Evolutionary conservation across 176 grass and related monocot genomes (phyloP).

Genomic region (Pontederia paniculata): DNA sequence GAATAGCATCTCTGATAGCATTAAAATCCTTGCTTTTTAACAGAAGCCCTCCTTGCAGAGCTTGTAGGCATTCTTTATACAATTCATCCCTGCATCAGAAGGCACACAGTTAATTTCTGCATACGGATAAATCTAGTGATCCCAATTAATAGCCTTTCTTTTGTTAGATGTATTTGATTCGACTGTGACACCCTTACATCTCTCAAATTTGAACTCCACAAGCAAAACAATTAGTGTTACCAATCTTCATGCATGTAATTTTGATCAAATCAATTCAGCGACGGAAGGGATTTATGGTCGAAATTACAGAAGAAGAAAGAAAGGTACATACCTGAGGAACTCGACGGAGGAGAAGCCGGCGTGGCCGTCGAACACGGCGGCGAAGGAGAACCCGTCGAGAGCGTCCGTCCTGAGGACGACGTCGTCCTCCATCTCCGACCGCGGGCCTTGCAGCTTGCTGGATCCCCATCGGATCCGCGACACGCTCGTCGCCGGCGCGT

Average conservation of each 20-base stretch:
- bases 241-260: too few relatives aligned
- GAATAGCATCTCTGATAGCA: conserved; percentile 50
- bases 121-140: neutral
- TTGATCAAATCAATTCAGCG: neutral
- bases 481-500: conserved; percentile 27
- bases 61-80: conserved; percentile 65
- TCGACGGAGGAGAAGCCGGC: conserved; percentile 78
- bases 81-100: conserved; percentile 65
- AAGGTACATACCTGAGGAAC: conserved; percentile 54
- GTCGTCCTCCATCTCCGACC: conserved; percentile 96
- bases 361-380: conserved; percentile 84
- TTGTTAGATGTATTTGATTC: too few relatives aligned
- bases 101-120: neutral
- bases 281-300: neutral
- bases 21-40: conserved; percentile 59
- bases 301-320: neutral
- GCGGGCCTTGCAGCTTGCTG: conserved; percentile 72
- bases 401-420: conserved; percentile 45
- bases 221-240: too few relatives aligned
- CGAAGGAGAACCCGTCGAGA: conserved; percentile 81
- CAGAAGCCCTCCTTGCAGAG: conserved; percentile 67
- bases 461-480: conserved; percentile 64
- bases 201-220: too few relatives aligned
- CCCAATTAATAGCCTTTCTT: neutral
- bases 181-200: too few relatives aligned